A percentile compares a stretch with the other conserved stretches of the same genome.
These are phyloP conservation scores for Syzygium jambos DNA, from an alignment of 345 rosid species.

Conservation along the genomic window DNA sequence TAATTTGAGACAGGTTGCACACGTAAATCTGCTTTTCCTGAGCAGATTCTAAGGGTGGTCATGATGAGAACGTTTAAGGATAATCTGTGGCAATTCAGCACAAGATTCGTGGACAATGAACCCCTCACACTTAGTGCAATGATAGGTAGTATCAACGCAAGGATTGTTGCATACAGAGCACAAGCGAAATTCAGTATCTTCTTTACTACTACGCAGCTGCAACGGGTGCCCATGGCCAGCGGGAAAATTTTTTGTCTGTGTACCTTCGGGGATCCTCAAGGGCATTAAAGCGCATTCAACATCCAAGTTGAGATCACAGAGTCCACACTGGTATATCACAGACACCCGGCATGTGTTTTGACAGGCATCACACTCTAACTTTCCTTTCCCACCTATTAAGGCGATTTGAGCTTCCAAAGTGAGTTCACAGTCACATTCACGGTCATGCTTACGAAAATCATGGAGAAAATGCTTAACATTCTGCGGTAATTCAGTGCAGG, in stretches of 20 bases:
- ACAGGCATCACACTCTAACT: background rate
- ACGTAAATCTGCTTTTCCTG: background rate
- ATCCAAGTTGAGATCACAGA: rapidly evolving
- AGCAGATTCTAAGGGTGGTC: background rate
- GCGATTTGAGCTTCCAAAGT: background rate
- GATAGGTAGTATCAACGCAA: background rate
- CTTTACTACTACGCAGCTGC: background rate
- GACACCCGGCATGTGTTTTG: rapidly evolving
- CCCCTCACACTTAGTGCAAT: background rate
- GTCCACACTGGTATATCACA: background rate
- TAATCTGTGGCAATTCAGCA: background rate
- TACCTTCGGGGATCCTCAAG: background rate
- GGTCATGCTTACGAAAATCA: background rate
- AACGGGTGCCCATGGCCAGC: background rate
- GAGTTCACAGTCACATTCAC: background rate
- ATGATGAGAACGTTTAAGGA: background rate
- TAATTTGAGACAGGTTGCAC: background rate
- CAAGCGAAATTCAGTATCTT: background rate
- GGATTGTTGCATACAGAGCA: background rate
- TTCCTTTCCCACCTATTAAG: background rate
- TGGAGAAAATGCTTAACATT: background rate
- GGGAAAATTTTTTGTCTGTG: background rate
- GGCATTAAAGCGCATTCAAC: background rate
- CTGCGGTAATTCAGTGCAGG: background rate
- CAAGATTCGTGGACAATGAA: background rate